phyloP scores from a whole-genome alignment of 2,329 filamentous ascomycete species.

The Ophiostoma sp. region DNA sequence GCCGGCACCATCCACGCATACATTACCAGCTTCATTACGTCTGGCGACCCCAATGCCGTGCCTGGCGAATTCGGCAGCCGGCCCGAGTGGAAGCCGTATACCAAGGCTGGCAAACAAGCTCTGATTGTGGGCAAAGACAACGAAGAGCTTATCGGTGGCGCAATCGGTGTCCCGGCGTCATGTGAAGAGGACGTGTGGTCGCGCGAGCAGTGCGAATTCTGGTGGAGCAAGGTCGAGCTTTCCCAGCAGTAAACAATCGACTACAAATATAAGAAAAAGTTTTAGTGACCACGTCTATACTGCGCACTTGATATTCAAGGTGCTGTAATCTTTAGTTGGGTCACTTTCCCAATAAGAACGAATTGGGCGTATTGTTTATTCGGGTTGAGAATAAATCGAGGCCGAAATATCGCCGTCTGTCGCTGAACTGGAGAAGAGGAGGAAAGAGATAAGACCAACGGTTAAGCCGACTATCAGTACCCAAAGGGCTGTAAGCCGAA shows the following conservation, averaged over 20 bases:
- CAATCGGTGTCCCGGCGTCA: slow-evolving; percentile 34
- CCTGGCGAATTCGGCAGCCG: slow-evolving; percentile 9
- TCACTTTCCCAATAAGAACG: no score
- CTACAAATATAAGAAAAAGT: background rate
- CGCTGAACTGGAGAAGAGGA: no score
- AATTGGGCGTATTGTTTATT: no score
- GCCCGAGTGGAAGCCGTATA: slow-evolving; percentile 28
- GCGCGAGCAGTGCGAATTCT: slow-evolving; percentile 41
- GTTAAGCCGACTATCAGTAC: no score
- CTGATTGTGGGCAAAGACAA: slow-evolving; percentile 44
- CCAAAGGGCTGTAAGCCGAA: background rate
- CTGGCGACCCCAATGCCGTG: slow-evolving; percentile 29
- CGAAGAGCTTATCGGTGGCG: slow-evolving; percentile 44
- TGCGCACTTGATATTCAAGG: no score
- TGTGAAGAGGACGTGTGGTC: slow-evolving; percentile 40
- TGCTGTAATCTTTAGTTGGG: no score
- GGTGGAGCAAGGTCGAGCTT: slow-evolving; percentile 39
- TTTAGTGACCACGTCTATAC: no score
- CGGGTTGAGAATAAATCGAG: no score
- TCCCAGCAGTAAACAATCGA: slow-evolving; percentile 4
- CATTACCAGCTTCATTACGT: slow-evolving; percentile 44
- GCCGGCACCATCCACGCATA: slow-evolving; percentile 43
- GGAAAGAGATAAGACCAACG: no score
- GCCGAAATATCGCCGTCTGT: no score
- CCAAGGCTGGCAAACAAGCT: slow-evolving; percentile 25